Evolutionary conservation across 345 rosid genomes (phyloP).

Genomic region (Hirschfeldia incana): DNA sequence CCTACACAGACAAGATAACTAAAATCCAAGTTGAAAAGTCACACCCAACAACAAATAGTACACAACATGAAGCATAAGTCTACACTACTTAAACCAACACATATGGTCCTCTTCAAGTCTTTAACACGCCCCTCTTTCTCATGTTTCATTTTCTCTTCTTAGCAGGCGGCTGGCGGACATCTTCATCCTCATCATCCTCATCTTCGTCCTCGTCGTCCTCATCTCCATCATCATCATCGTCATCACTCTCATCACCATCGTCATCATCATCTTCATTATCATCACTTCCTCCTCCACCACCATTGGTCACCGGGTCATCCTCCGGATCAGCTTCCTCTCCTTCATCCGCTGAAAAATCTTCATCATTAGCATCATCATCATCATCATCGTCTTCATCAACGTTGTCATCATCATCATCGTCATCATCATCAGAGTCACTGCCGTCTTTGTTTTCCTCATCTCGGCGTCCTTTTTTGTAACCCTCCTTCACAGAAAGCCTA

Average conservation of each 20-base stretch:
- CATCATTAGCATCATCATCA: slow-evolving; percentile 50
- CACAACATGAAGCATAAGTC: slow-evolving; percentile 1
- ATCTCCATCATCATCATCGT: slow-evolving; percentile 37
- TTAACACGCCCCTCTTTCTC: background rate
- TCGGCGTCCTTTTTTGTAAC: slow-evolving; percentile 37
- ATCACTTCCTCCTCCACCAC: slow-evolving; percentile 48
- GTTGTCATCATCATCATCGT: slow-evolving; percentile 36
- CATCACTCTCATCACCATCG: slow-evolving; percentile 37
- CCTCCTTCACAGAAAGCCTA: slow-evolving; percentile 51
- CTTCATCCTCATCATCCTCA: slow-evolving; percentile 42
- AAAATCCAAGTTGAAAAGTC: background rate
- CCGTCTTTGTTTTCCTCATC: slow-evolving; percentile 57
- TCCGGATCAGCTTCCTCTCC: slow-evolving; percentile 60
- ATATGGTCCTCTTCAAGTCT: slow-evolving; percentile 16
- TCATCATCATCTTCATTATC: slow-evolving; percentile 51
- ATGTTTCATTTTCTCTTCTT: slow-evolving; percentile 64
- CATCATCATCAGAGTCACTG: slow-evolving; percentile 53
- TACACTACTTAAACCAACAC: slow-evolving; percentile 21
- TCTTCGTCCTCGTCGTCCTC: slow-evolving; percentile 57
- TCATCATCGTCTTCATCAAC: slow-evolving; percentile 40
- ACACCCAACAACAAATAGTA: background rate
- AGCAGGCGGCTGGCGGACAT: slow-evolving; percentile 56
- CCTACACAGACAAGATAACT: background rate
- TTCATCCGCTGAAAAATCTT: slow-evolving; percentile 59
- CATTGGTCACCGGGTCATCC: slow-evolving; percentile 62